These are phyloP conservation scores for Mycena olivaceomarginata DNA, from an alignment of 768 basidiomycete species.

Conservation along the genomic window DNA sequence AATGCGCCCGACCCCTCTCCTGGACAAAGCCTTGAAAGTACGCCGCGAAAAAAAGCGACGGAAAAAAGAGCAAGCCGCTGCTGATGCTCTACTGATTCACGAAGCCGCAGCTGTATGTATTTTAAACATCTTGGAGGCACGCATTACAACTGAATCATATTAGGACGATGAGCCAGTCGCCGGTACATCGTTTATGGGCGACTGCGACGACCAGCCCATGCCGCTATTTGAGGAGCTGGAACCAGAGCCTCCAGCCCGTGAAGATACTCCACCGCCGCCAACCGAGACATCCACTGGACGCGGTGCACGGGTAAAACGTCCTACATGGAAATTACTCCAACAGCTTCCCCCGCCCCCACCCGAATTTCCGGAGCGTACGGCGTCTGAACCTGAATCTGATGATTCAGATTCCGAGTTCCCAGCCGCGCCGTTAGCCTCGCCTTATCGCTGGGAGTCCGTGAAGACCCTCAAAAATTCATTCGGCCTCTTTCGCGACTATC, in stretches of 20 bases:
- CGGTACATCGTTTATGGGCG: background rate
- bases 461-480: slow-evolving; percentile 32
- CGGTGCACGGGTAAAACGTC: slow-evolving; percentile 1
- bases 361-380: background rate
- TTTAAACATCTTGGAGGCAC: too few relatives aligned
- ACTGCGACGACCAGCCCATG: too few relatives aligned
- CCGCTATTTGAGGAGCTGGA: background rate
- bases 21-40: too few relatives aligned
- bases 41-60: too few relatives aligned
- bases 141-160: background rate
- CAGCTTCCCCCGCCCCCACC: slow-evolving; percentile 14
- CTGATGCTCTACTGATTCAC: too few relatives aligned
- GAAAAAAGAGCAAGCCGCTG: too few relatives aligned
- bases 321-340: slow-evolving; percentile 30
- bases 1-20: too few relatives aligned
- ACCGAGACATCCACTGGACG: background rate
- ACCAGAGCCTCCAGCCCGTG: background rate
- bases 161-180: background rate
- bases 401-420: background rate
- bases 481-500: slow-evolving; percentile 43
- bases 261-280: background rate
- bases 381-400: background rate
- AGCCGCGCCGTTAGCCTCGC: too few relatives aligned
- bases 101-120: too few relatives aligned
- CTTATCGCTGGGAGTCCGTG: slow-evolving; percentile 18